These are phyloP conservation scores for Aspergillus luchuensis DNA, from an alignment of 2,329 filamentous ascomycete species.

Conservation along the genomic window DNA sequence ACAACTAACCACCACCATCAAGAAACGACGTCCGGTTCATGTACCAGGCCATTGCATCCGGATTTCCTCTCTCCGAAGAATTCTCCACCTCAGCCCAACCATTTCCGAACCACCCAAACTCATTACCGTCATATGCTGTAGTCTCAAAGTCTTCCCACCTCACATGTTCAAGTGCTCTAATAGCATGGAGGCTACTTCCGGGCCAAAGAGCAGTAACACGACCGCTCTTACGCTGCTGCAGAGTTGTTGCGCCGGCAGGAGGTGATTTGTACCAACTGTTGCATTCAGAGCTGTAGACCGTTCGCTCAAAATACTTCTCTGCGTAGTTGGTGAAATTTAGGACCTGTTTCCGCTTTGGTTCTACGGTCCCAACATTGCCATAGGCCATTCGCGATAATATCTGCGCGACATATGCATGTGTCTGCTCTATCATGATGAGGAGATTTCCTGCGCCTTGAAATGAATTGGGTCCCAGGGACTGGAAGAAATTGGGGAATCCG, in stretches of 20 bases:
- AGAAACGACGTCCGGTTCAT: too few species aligned
- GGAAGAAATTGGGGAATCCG: conserved; percentile 9
- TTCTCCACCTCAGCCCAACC: background rate
- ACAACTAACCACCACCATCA: too few species aligned
- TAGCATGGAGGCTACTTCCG: conserved; percentile 3
- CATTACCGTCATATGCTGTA: conserved; percentile 6
- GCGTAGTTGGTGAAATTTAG: background rate
- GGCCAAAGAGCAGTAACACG: conserved; percentile 4
- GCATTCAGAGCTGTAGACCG: conserved; percentile 7
- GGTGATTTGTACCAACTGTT: conserved; percentile 10
- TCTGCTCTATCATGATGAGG: conserved; percentile 8
- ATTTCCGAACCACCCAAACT: conserved; percentile 8
- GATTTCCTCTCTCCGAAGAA: too few species aligned
- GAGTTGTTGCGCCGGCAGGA: background rate
- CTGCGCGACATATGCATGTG: conserved; percentile 5
- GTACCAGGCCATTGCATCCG: too few species aligned
- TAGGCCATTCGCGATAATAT: background rate
- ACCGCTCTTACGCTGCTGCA: background rate
- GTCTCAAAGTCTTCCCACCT: conserved; percentile 7
- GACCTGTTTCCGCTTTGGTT: conserved; percentile 1
- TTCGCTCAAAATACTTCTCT: conserved; percentile 7
- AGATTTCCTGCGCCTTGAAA: conserved; percentile 10
- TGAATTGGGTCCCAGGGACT: conserved; percentile 5
- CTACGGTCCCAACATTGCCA: background rate
- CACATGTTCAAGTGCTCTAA: background rate